phyloP scores from a whole-genome alignment of 208 protist genomes.

The Trypanosoma boissoni region DNA sequence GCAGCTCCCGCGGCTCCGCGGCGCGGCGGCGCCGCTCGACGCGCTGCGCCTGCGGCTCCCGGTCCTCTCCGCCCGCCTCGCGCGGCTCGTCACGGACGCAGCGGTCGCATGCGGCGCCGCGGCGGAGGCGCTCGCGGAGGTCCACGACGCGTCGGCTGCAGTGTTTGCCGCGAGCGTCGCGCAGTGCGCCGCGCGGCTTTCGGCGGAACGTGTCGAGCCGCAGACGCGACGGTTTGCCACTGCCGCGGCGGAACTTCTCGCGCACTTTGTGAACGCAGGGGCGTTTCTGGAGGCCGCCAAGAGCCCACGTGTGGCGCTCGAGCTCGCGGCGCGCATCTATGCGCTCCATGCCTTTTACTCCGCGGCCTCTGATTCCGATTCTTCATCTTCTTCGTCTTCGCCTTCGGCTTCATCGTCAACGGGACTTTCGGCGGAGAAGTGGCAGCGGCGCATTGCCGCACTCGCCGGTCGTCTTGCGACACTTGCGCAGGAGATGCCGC shows the following conservation, averaged over 20 bases:
- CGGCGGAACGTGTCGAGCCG: too few species aligned
- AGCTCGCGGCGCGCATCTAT: not conserved
- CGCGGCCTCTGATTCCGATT: too few species aligned
- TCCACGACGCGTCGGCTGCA: not conserved
- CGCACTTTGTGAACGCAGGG: too few species aligned
- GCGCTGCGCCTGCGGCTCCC: too few species aligned
- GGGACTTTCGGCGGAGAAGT: not conserved
- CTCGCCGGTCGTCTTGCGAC: slow-evolving; percentile 7
- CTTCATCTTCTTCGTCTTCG: too few species aligned
- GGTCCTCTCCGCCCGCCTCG: not conserved
- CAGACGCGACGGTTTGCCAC: not conserved
- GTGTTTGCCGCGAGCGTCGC: not conserved
- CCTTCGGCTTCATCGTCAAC: too few species aligned
- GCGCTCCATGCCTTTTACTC: not conserved
- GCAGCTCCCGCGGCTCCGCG: too few species aligned
- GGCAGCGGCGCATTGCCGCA: not conserved
- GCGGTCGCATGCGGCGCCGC: too few species aligned
- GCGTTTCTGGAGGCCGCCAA: too few species aligned
- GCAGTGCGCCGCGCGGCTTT: too few species aligned
- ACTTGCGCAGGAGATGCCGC: slow-evolving; percentile 20
- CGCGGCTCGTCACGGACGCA: not conserved
- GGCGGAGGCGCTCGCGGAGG: not conserved
- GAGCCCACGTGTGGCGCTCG: not conserved
- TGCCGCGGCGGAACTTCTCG: slow-evolving; percentile 13
- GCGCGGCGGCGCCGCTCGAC: too few species aligned